These are phyloP conservation scores for Stachybotrys echinatus DNA, from an alignment of 2,329 filamentous ascomycete species.

Conservation along the genomic window DNA sequence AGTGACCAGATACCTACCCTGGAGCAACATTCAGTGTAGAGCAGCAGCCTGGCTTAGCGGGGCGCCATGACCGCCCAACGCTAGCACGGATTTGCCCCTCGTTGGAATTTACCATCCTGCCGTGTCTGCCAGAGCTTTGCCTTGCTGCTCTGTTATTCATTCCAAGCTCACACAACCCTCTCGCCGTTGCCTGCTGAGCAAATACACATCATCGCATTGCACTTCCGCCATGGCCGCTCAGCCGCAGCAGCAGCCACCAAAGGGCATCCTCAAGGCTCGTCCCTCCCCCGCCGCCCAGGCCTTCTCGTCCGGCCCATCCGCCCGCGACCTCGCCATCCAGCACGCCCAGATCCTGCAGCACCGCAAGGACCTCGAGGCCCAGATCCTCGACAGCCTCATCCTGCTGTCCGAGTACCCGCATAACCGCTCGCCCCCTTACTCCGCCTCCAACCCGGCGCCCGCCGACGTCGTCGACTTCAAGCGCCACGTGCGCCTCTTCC, in stretches of 20 bases:
- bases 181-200: too few relatives aligned
- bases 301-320: conserved; percentile 14
- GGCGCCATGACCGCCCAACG: background rate
- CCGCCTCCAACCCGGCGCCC: conserved; percentile 43
- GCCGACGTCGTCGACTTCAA: conserved; percentile 63
- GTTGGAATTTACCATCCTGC: background rate
- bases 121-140: too few relatives aligned
- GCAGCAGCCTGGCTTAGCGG: too few relatives aligned
- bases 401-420: conserved; percentile 59
- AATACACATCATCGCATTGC: background rate
- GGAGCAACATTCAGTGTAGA: too few relatives aligned
- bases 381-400: conserved; percentile 69
- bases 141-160: too few relatives aligned
- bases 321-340: conserved; percentile 63
- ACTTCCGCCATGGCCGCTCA: conserved; percentile 16
- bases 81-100: background rate
- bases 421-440: conserved; percentile 21
- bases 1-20: background rate
- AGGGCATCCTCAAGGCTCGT: conserved; percentile 57
- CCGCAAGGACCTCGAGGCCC: conserved; percentile 70
- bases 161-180: too few relatives aligned
- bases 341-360: conserved; percentile 80
- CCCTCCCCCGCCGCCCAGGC: conserved; percentile 11
- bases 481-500: conserved; percentile 64
- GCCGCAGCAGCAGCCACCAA: conserved; percentile 32